Evolutionary conservation across 352 stramenopile species (phyloP).

Genomic region (Phytophthora nicotianae): DNA sequence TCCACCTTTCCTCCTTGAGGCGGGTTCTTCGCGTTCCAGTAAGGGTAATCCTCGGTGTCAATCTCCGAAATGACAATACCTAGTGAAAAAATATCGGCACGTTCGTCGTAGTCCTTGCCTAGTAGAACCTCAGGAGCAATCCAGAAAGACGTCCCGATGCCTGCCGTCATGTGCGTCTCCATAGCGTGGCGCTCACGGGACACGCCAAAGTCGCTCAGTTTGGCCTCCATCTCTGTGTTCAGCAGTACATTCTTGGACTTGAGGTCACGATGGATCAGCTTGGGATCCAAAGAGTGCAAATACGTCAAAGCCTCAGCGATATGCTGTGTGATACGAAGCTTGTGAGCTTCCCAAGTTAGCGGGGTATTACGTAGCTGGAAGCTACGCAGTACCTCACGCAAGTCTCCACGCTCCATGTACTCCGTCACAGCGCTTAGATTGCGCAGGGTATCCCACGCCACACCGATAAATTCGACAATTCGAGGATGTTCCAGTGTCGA

Average conservation of each 20-base stretch:
- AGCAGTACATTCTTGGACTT: slow-evolving; percentile 81
- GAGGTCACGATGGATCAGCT: slow-evolving; percentile 76
- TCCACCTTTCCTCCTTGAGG: slow-evolving; percentile 48
- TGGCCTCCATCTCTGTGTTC: slow-evolving; percentile 66
- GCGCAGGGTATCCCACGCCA: slow-evolving; percentile 63
- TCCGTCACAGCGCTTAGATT: slow-evolving; percentile 69
- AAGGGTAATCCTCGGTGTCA: slow-evolving; percentile 65
- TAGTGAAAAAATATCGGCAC: slow-evolving; percentile 61
- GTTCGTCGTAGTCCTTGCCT: slow-evolving; percentile 60
- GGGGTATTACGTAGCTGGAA: slow-evolving; percentile 51
- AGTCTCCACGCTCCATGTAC: slow-evolving; percentile 75
- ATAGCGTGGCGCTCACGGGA: slow-evolving; percentile 60
- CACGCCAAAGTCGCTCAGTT: slow-evolving; percentile 84
- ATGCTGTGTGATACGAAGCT: slow-evolving; percentile 57
- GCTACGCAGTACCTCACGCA: slow-evolving; percentile 60
- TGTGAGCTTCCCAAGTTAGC: slow-evolving; percentile 57
- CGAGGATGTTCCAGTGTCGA: slow-evolving; percentile 59
- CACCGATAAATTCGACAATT: slow-evolving; percentile 73
- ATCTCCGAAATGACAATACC: slow-evolving; percentile 62
- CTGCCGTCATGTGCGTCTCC: slow-evolving; percentile 72
- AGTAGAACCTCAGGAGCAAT: slow-evolving; percentile 71
- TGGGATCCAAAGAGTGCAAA: slow-evolving; percentile 68
- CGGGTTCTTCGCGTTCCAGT: slow-evolving; percentile 64
- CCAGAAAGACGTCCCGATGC: slow-evolving; percentile 76
- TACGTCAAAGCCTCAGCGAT: slow-evolving; percentile 69